Base-by-base conservation (phyloP, 495 filamentous ascomycete species). In the Cryomyces antarcticus region DNA sequence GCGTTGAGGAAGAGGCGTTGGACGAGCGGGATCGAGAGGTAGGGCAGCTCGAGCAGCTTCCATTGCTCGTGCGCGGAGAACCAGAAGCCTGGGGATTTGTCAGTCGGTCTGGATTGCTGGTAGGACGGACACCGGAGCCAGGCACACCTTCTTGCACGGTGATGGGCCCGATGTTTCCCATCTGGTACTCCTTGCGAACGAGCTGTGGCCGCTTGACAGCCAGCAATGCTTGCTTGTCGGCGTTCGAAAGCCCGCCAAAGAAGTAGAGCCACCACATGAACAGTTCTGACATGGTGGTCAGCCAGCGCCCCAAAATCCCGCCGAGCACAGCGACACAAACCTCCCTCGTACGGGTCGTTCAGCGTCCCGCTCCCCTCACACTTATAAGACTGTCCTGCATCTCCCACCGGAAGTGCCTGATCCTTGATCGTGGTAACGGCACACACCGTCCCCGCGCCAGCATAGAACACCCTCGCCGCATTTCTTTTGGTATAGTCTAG, bases 31-130 rank as follows among this genome's bases (percentile, higher is more conserved):
- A 60, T 46, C 31, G 60, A 54, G 31, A 52, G 57, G 38, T 62
- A 59, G 4, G 59, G 58, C 56, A 62, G 54, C 42, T 62, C 54
- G 49, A 62, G 49, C 5, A 56, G 51, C 42, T 62, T 62, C 58
- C 55, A 62, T 37, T 50, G 47, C 42, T 62, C 57, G 38, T 60
- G 59, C 24, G 48, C 52, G 28, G 59, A 60, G 48, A 59, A 59
- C 56, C 56, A 62, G 39, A 43, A 44, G 52, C 57, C 33, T 36
- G 33, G 9, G 9, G 12, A 10, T 36, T 3, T 36, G 33, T 13
- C 12, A 9, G 12, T 9, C 33, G 33, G 9, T 13, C 33, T 13
- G 12, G 12, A 9, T 2, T 36, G 9, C 33, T 13, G 33, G 33
- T 10, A 36, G 3, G 9, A 10, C 2, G 9, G 12, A 36, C 12